Conservation (phyloP, 73 alveolate genomes). For the Paramecium primaurelia region DNA sequence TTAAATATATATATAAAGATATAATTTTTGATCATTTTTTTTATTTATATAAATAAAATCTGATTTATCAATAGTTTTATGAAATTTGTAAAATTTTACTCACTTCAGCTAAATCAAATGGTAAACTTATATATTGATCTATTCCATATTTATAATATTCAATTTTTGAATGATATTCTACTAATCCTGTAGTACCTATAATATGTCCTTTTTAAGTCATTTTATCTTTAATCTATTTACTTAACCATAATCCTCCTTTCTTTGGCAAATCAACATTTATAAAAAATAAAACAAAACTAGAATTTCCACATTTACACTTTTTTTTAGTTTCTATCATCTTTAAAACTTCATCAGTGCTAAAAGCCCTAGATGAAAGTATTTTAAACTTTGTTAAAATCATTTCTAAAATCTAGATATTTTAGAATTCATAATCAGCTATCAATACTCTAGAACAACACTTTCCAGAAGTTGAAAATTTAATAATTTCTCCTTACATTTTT, state of each 20-base stretch:
- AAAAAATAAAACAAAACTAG: conserved; percentile 21
- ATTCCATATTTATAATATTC: conserved; percentile 38
- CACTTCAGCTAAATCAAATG: conserved; percentile 11
- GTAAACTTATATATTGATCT: conserved; percentile 40
- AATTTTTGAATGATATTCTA: not conserved
- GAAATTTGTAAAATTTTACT: not conserved
- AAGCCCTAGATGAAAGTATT: not conserved
- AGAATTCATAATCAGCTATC: conserved; percentile 3
- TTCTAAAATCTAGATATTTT: conserved; percentile 19
- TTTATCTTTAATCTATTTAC: not conserved
- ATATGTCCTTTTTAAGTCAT: conserved; percentile 1
- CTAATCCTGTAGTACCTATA: not conserved
- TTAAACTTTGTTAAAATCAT: not conserved
- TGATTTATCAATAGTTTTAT: not conserved
- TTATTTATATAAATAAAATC: no score
- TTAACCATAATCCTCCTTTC: conserved; percentile 29
- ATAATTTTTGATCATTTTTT: not conserved
- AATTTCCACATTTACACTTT: conserved; percentile 17
- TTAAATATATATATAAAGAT: no score
- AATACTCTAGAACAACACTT: conserved; percentile 14
- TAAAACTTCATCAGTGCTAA: conserved; percentile 3
- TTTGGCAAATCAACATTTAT: conserved; percentile 44
- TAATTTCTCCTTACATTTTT: not conserved
- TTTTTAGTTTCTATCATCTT: not conserved
- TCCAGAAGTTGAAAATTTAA: not conserved